Evolutionary conservation across 495 filamentous ascomycete species (phyloP).

Genomic region (Aspergillus taichungensis): DNA sequence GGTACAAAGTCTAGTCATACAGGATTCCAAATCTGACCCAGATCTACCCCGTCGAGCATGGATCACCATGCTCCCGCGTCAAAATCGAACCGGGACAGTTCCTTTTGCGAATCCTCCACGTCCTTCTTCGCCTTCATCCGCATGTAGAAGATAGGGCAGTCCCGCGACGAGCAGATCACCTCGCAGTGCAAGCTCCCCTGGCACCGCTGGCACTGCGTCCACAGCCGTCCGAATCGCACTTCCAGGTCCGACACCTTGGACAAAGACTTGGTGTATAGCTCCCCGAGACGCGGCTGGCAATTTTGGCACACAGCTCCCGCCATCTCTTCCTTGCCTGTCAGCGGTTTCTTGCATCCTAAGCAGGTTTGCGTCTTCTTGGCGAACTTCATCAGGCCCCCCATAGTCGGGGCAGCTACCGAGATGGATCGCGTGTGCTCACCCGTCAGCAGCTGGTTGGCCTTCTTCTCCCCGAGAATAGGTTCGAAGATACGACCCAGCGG

Average conservation of each 20-base stretch:
- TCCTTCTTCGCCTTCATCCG: slow-evolving; percentile 99
- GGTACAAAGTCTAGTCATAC: too few species aligned
- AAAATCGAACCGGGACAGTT: slow-evolving; percentile 81
- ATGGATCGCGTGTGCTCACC: slow-evolving; percentile 92
- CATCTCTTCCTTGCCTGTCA: slow-evolving; percentile 67
- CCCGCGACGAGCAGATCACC: slow-evolving; percentile 90
- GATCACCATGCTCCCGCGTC: slow-evolving; percentile 56
- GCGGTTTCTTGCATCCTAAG: slow-evolving; percentile 97
- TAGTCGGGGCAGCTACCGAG: slow-evolving; percentile 75
- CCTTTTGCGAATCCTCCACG: slow-evolving; percentile 88
- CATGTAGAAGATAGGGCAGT: slow-evolving; percentile 99
- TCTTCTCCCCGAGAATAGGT: slow-evolving; percentile 88
- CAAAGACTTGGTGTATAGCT: slow-evolving; percentile 88
- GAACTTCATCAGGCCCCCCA: slow-evolving; percentile 97
- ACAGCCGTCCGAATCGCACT: slow-evolving; percentile 82
- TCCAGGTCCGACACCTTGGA: slow-evolving; percentile 84
- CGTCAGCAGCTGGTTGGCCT: slow-evolving; percentile 68
- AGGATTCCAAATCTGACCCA: background rate
- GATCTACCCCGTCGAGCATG: background rate
- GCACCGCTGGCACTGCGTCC: slow-evolving; percentile 98
- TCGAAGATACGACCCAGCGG: slow-evolving; percentile 94
- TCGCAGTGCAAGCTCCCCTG: slow-evolving; percentile 97
- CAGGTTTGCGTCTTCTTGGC: slow-evolving; percentile 95
- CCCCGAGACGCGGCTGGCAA: slow-evolving; percentile 75
- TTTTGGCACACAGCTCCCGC: slow-evolving; percentile 82